phyloP scores from a whole-genome alignment of 495 filamentous ascomycete genomes.

The Lophiostoma macrostomum region DNA sequence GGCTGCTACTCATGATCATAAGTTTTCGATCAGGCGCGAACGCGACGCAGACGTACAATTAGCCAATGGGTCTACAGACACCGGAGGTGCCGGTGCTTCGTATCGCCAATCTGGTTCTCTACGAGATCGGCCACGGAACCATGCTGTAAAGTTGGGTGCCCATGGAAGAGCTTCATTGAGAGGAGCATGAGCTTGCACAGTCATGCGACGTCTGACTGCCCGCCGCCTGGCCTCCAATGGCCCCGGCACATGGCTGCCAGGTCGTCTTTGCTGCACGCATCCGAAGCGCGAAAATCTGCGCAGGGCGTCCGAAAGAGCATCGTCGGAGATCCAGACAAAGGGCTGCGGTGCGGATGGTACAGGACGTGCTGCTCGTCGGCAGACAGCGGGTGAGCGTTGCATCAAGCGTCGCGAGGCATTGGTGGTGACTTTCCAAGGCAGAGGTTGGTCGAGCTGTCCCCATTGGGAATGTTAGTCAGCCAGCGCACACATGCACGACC shows the following conservation, averaged over 20 bases:
- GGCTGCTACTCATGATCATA: background rate
- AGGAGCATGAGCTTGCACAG: slow-evolving; percentile 1
- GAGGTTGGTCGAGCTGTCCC: background rate
- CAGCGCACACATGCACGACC: too few species aligned
- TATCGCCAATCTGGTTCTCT: slow-evolving; percentile 24
- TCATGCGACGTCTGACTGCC: slow-evolving; percentile 27
- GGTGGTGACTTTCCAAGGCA: background rate
- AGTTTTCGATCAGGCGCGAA: background rate
- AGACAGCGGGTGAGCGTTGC: slow-evolving; percentile 28
- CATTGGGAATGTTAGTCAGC: background rate
- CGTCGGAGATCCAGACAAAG: slow-evolving; percentile 30
- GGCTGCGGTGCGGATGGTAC: slow-evolving; percentile 1
- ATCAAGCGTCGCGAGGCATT: slow-evolving; percentile 28
- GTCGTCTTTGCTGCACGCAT: slow-evolving; percentile 19
- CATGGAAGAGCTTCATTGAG: background rate
- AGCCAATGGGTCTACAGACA: background rate
- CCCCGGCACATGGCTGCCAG: slow-evolving; percentile 37
- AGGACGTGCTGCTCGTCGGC: slow-evolving; percentile 27
- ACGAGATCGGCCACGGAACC: slow-evolving; percentile 14
- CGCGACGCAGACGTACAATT: slow-evolving; percentile 8
- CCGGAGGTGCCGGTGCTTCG: slow-evolving; percentile 18
- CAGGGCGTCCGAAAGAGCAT: slow-evolving; percentile 15
- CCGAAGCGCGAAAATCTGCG: slow-evolving; percentile 12
- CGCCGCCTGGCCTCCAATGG: slow-evolving; percentile 35
- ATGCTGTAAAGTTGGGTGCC: slow-evolving; percentile 14